Conservation (phyloP, 345 rosid species). For the Salix viminalis region DNA sequence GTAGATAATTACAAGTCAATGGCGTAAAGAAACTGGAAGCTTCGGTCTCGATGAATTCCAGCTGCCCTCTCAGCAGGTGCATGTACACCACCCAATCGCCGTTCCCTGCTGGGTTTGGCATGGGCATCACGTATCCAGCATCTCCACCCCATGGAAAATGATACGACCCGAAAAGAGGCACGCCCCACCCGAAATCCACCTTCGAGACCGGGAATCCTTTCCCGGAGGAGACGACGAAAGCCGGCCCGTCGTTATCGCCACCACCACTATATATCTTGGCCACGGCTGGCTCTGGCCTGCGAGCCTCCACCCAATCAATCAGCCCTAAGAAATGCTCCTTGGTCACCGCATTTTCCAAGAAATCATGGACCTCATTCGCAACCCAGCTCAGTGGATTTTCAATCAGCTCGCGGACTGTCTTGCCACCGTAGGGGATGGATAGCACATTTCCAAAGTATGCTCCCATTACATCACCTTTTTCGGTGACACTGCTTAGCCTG, state of each 20-base stretch:
- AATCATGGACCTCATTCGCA: slow-evolving; percentile 51
- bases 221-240: slow-evolving; percentile 75
- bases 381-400: slow-evolving; percentile 50
- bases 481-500: slow-evolving; percentile 24
- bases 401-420: slow-evolving; percentile 29
- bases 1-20: slow-evolving; percentile 28
- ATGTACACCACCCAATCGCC: slow-evolving; percentile 67
- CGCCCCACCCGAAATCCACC: slow-evolving; percentile 62
- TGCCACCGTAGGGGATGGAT: slow-evolving; percentile 53
- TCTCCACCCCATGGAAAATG: slow-evolving; percentile 55
- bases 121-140: slow-evolving; percentile 65
- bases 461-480: slow-evolving; percentile 14
- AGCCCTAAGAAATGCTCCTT: slow-evolving; percentile 64
- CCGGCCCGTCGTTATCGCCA: slow-evolving; percentile 39
- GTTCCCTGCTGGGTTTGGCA: slow-evolving; percentile 44
- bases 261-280: slow-evolving; percentile 48
- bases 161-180: slow-evolving; percentile 49
- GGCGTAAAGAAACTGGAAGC: slow-evolving; percentile 35
- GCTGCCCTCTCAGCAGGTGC: slow-evolving; percentile 30
- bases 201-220: slow-evolving; percentile 44
- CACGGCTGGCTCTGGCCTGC: slow-evolving; percentile 45
- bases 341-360: slow-evolving; percentile 34
- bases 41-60: slow-evolving; percentile 31
- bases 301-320: slow-evolving; percentile 77
- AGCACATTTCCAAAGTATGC: slow-evolving; percentile 65